Base-by-base conservation (phyloP, 352 stramenopile species). In the Globisporangium rhizosaccharum region DNA sequence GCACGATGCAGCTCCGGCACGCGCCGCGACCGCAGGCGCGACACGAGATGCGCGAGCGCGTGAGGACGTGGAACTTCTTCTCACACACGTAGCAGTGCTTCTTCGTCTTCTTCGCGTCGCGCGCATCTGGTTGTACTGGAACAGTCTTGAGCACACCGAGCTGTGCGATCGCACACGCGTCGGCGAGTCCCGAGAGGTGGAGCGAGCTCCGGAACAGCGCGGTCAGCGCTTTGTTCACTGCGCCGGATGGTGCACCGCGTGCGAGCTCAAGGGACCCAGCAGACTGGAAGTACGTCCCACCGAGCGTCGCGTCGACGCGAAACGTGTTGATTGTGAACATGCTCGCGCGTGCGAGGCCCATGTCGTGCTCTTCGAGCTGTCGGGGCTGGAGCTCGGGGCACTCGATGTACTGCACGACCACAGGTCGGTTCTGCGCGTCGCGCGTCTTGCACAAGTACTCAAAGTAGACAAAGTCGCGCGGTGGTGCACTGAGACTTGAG, bases 401-500 rank as follows among this genome's bases (percentile, higher is more conserved):
- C 47, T 62, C 56, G 26, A 51, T 10, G 57, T 62, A 62, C 49
- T 62, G 57, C 39, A 62, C 57, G 48, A 80, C 18, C 28, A 79
- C 70, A 14, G 50, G 59, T 9, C 68, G 65, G 23, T 72, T 72
- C 41, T 74, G 56, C 14, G 56, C 53, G 55, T 82, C 72, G 2
- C 57, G 20, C n/a, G 51, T 64, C 25, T 58, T 68, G 48, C 72
- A 70, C 49, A 72, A 60, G 61, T 66, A 68, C 51, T 76, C 71
- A 52, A 82, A 72, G 59, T 70, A 85, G 10, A 85, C 33, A 37
- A 68, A 72, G 39, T 78, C 70, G 23, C 70, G 69, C 20, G 71
- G 70, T 9, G 71, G 33, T 6, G 33, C 67, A 25, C 70, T 59
- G 33, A 76, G 26, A 39, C 49, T 47, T 1, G 65, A 56, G 39